phyloP scores from a whole-genome alignment of 2,329 filamentous ascomycete species.

The Biscogniauxia sp. region DNA sequence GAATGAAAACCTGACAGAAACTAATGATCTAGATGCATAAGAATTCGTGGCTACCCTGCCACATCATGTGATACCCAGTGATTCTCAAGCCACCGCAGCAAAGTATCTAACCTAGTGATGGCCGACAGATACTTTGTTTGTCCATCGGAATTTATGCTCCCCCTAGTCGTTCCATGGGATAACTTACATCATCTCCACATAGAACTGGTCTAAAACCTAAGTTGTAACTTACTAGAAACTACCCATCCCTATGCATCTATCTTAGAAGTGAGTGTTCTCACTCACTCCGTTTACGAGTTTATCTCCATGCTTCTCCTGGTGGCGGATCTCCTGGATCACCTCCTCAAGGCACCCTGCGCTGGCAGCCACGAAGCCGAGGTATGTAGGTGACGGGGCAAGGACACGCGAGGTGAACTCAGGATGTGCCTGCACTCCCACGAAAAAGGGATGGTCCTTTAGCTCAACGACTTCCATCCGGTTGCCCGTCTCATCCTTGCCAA shows the following conservation, averaged over 20 bases:
- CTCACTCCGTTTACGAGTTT: neutral
- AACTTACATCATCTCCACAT: too few relatives aligned
- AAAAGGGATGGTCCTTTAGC: constrained; percentile 79
- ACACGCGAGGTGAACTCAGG: constrained; percentile 82
- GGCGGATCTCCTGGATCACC: constrained; percentile 19
- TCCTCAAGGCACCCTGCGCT: constrained; percentile 63
- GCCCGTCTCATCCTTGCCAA: constrained; percentile 76
- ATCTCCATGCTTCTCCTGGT: neutral
- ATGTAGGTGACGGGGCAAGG: constrained; percentile 69
- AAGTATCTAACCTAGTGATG: too few relatives aligned
- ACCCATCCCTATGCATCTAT: neutral
- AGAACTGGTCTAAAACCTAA: too few relatives aligned
- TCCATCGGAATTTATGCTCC: too few relatives aligned
- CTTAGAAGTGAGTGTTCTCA: neutral
- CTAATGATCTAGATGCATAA: too few relatives aligned
- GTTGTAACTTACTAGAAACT: too few relatives aligned
- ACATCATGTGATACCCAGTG: too few relatives aligned
- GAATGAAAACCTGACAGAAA: too few relatives aligned
- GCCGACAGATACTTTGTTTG: too few relatives aligned
- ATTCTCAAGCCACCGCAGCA: too few relatives aligned
- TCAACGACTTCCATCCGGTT: constrained; percentile 83
- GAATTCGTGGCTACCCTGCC: too few relatives aligned
- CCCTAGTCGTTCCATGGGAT: too few relatives aligned
- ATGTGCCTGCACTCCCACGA: constrained; percentile 72
- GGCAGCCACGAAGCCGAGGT: constrained; percentile 82